Evolutionary conservation across 163 green algal genomes (phyloP), one percentile per base, ranked within the genome.

Genomic region (Smithsoniella earleae): DNA sequence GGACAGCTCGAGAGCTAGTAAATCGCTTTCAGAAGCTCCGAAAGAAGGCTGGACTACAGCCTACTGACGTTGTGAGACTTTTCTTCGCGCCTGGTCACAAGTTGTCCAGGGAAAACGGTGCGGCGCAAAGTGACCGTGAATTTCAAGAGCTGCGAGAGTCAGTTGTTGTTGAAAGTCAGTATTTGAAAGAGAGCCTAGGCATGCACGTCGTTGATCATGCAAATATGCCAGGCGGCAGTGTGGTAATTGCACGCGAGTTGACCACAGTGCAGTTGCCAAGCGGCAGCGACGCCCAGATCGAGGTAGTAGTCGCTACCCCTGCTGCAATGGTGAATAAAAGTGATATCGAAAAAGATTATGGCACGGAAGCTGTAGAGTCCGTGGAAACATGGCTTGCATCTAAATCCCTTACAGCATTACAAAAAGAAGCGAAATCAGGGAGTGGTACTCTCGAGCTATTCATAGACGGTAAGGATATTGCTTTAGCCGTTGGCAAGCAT

Each of bases 21-120:
- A 76, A 76, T 30, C 36, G 66, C 8, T 90, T 96, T 73, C 92
- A 98, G 85, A 96, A 96, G 80, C 81, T 97, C 55, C 82, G 94
- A 8, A 99, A 99, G 83, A 87, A 89, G 40, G 86, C 88, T 3
- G 92, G 89, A 4, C 81, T 98, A 45, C 77, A 79, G 27, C 73
- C 82, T 0, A 83, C 81, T 0, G 89, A 95, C 80, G 58, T 49
- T 4, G 86, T 93, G 46, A 85, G 87, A 31, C 63, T 91, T 0
- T 92, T 87, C 77, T 87, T 83, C 62, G 75, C 75, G 13, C 33
- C 30, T 8, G 5, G 3, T 16, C 58, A 3, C 5, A 16, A 3
- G 5, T 4, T 69, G 58, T 52, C 3, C 28, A 34, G 3, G 27
- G 36, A n/a, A 33, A 25, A 16, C 46, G 38, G 3, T 27, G 66